Base-by-base conservation (phyloP, 192 early-diverging fungal genomes). In the Rhizophagus sp. region DNA sequence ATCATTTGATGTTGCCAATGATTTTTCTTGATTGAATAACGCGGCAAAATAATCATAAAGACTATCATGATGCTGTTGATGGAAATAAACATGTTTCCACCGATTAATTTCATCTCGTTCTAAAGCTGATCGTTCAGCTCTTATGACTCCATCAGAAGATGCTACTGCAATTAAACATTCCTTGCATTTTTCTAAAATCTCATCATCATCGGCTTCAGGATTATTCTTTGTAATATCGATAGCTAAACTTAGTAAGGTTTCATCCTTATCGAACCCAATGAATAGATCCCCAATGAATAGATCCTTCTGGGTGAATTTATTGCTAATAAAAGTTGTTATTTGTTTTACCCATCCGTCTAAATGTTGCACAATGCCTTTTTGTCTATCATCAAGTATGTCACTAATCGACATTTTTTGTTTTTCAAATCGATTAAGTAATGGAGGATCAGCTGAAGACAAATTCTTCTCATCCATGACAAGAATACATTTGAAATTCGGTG, bases 241-340 rank as follows among this genome's bases (percentile, higher is more conserved):
- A 11, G 63, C 79, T 15, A 80, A 24, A 41, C 79, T 75, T 39
- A 62, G 68, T 13, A 80, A 27, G 57, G 79, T 75, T 75, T 64
- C 70, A 49, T 80, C 39, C 11, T 13, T 10, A 66, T 80, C 73
- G 33, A 62, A 80, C 8, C 79, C 79, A 72, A 80, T 64, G n/a
- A 80, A 80, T 15, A 80, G 1, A 47, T 47, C 44, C 2, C 79
- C 79, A 72, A 80, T 64, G n/a, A 80, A 80, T 15, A 80, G 1
- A 47, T 47, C 44, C 2, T 1, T 47, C 44, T 12, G n/a, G 11
- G 74, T 61, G 24, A 79, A 74, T 19, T 34, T 17, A 12, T 33
- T 47, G 1, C 5, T 50, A 74, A 11, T 1, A 10, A 70, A 41
- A 19, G 41, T 79, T 50, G 70, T 34, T n/a, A 79, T 79, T 57